Evolutionary conservation across 805 yeast genomes (phyloP), one percentile per base, ranked within the genome.

Genomic region (Cyberlindnera amylophila): DNA sequence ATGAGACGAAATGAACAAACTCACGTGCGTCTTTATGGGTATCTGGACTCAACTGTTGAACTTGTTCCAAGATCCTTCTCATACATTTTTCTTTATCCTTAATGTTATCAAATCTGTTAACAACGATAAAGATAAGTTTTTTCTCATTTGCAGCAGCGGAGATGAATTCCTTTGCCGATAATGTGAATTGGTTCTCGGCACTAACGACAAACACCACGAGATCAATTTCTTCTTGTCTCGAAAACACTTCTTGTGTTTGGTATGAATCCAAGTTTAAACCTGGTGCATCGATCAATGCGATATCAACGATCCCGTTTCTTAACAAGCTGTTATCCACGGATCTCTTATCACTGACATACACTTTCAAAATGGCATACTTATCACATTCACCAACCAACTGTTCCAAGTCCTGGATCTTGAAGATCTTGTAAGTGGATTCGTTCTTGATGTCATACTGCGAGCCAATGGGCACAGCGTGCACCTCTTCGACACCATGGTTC

Each of bases 161-260:
- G 40, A 93, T 87, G 58, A 93, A 95, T 57, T 93, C 99, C 52
- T 87, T 83, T 0, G 97, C 98, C 0, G 96, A 86, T 44, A 89
- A 69, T 0, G 99, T 93, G 59, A 93, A 85, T 59, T 93, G 97
- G 57, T 93, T 95, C 57, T 90, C 98, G 0, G 99, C 95, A 61
- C 84, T 86, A 3, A 93, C 96, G 2, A 95, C 98, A 68, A 93
- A 95, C 1, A 93, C 91, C 3, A 93, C 96, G 51, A 93, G 71
- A 61, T 93, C 99, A 48, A 93, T 93, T 58, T 93, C 99, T 57
- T 93, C 98, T 66, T 93, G 98, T 46, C 97, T 78, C 2, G 96
- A 84, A 61, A 91, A 90, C 0, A 93, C 89, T 58, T 91, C 96
- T 2, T 96, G 86, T 0, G 99, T 93, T 61, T 88, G 96, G 54